Conservation (phyloP, 306 rosid species). For the Parietaria judaica region DNA sequence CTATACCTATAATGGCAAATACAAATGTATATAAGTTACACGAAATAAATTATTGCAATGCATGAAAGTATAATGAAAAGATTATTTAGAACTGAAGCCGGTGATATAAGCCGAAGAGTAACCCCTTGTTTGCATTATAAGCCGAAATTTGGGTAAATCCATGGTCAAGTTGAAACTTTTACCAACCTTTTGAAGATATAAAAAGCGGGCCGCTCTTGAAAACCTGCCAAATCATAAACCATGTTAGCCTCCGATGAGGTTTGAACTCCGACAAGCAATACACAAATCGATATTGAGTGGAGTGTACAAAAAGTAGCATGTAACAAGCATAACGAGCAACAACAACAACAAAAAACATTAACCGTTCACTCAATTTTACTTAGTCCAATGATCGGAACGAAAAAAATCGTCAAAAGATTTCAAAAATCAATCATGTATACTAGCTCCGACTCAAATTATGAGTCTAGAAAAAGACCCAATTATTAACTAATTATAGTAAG, state of each 20-base stretch:
- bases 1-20: slow-evolving; percentile 65
- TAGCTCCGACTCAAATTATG: neutral
- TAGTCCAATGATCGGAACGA: too few species aligned
- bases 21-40: slow-evolving; percentile 4
- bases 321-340: too few species aligned
- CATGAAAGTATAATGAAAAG: too few species aligned
- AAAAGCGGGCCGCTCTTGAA: slow-evolving; percentile 98
- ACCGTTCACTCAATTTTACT: too few species aligned
- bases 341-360: too few species aligned
- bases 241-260: slow-evolving; percentile 26
- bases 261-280: slow-evolving; percentile 8
- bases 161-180: neutral
- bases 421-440: neutral
- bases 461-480: neutral
- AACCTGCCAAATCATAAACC: slow-evolving; percentile 51
- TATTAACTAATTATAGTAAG: neutral
- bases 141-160: neutral
- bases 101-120: neutral
- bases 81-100: neutral
- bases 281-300: neutral
- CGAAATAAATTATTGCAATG: too few species aligned
- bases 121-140: neutral
- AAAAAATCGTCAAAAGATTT: too few species aligned
- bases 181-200: slow-evolving; percentile 96
- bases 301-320: neutral